Evolutionary conservation across 352 stramenopile genomes (phyloP), one percentile per base, ranked within the genome.

Genomic region (Phytophthora litchii): DNA sequence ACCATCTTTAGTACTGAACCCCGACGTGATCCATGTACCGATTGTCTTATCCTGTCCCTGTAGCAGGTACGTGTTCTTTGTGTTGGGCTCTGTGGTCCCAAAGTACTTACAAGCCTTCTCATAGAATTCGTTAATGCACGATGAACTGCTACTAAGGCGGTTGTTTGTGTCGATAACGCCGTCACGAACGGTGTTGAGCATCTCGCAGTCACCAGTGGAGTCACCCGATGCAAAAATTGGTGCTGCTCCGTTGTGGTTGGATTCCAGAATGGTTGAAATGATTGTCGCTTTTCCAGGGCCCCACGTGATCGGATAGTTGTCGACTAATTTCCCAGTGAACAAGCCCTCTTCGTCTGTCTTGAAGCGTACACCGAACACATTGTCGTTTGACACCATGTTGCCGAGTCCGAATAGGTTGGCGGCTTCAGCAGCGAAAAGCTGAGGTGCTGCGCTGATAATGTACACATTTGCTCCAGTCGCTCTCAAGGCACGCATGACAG

Each of bases 81-180:
- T 80, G 27, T 53, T 37, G n/a, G 57, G 59, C 36, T 85, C 68
- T 3, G 41, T 54, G 8, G 51, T 46, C 32, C 41, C 47, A 48
- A 79, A 81, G 59, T 77, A 81, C 42, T 56, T 38, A 44, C 75
- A 85, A 1, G 75, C 59, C 57, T 76, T 72, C 54, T 85, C 67
- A 60, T 85, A 83, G 60, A 77, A 85, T 19, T 16, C 36, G 59
- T 86, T 64, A 43, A 83, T 86, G 61, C 76, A 86, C 49, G 62
- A 68, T 7, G 62, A 65, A 32, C 49, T 64, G 48, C 50, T 46
- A 59, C 73, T 76, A 10, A 86, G 56, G 36, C 70, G 76, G 49
- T 86, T 86, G 76, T 83, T 86, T 9, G 78, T 74, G 61, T 78
- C 60, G 20, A 78, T 65, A 29, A 86, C 50, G 45, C 76, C 76